Percentiles rank a stretch among this genome's conserved stretches.
Conservation (phyloP, 768 basidiomycete genomes). For the Mycena vitilis region DNA sequence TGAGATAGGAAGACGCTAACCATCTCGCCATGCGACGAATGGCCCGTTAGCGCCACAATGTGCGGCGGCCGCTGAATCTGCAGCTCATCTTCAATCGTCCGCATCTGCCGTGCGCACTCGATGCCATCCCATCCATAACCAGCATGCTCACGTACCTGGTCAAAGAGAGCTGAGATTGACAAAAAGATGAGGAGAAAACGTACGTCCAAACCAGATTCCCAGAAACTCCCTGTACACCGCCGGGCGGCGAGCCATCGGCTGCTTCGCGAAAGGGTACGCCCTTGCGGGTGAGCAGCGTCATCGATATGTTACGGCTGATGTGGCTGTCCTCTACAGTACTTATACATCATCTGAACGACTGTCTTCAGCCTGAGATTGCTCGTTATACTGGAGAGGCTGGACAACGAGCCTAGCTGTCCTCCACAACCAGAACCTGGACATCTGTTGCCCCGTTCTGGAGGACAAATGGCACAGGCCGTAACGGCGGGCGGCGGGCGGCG, state of each 20-base stretch:
- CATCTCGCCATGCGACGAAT: conserved; percentile 22
- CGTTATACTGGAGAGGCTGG: no score
- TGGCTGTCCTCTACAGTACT: no score
- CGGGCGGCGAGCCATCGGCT: conserved; percentile 16
- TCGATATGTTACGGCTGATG: conserved; percentile 18
- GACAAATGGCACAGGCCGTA: background rate
- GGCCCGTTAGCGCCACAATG: conserved; percentile 19
- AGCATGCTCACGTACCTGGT: conserved; percentile 21
- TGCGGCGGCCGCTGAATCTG: conserved; percentile 5
- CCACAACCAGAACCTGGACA: conserved; percentile 16
- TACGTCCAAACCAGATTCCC: conserved; percentile 23
- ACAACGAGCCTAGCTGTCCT: no score
- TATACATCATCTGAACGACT: no score
- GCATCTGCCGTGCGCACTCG: conserved; percentile 18
- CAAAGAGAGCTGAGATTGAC: background rate
- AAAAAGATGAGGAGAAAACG: background rate
- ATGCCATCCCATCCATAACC: conserved; percentile 26
- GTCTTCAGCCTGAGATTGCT: no score
- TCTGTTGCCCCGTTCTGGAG: background rate
- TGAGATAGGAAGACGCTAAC: background rate
- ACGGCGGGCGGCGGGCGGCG: background rate
- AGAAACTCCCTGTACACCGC: conserved; percentile 19
- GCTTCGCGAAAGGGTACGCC: conserved; percentile 22
- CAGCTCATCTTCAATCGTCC: conserved; percentile 21
- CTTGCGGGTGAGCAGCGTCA: conserved; percentile 20